Evolutionary conservation across 257 asterid species (phyloP).

Genomic region (Eustoma russellianum): DNA sequence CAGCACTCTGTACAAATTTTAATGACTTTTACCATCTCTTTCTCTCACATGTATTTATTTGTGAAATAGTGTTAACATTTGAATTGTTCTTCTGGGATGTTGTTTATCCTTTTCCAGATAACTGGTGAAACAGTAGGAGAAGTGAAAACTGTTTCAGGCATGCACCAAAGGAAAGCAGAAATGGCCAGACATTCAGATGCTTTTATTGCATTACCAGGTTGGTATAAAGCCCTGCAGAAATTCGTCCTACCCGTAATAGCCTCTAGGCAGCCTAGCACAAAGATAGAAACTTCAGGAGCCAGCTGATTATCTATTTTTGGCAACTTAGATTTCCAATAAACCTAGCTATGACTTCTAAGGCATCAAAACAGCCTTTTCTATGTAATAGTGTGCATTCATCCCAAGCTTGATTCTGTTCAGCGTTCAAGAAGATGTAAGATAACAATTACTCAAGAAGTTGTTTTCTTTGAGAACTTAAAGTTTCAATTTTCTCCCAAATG

Average conservation of each 20-base stretch:
- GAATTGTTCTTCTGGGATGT: constrained; percentile 10
- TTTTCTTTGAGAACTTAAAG: too few species aligned
- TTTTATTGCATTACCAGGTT: constrained; percentile 99
- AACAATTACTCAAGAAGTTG: too few species aligned
- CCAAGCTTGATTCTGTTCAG: constrained; percentile 5
- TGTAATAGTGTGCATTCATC: background rate
- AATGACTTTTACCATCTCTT: constrained; percentile 5
- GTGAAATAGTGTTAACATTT: too few species aligned
- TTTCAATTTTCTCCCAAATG: too few species aligned
- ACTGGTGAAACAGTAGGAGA: constrained; percentile 98
- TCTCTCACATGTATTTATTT: constrained; percentile 1
- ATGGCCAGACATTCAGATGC: constrained; percentile 97
- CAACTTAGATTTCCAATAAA: constrained; percentile 3
- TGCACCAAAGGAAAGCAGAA: constrained; percentile 99
- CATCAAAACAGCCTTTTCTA: background rate
- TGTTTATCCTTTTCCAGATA: constrained; percentile 48
- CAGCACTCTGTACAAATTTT: constrained; percentile 26
- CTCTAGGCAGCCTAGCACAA: constrained; percentile 6
- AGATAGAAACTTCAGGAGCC: constrained; percentile 8
- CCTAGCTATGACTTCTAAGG: constrained; percentile 4
- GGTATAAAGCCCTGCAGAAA: constrained; percentile 17
- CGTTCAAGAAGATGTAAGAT: background rate
- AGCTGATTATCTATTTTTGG: constrained; percentile 11
- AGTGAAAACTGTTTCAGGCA: constrained; percentile 95
- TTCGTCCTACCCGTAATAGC: constrained; percentile 10